Evolutionary conservation across 257 asterid species (phyloP).

Genomic region (Ilex aquifolium): DNA sequence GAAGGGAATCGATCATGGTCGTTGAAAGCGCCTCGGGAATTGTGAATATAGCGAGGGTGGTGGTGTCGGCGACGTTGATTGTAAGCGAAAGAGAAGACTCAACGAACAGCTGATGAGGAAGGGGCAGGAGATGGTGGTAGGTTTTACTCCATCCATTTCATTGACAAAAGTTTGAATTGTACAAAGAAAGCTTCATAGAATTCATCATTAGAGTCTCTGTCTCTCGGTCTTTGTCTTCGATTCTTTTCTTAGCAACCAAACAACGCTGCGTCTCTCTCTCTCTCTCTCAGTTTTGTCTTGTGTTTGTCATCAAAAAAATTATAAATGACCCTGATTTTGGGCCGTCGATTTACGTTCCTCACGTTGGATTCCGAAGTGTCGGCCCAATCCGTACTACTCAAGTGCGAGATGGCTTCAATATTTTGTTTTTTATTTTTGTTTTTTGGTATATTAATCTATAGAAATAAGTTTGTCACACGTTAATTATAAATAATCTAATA

Average conservation of each 20-base stretch:
- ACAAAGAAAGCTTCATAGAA: neutral
- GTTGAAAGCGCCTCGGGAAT: slow-evolving; percentile 17
- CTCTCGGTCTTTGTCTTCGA: slow-evolving; percentile 1
- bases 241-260: slow-evolving; percentile 10
- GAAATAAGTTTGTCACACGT: too few species aligned
- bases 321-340: too few species aligned
- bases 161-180: slow-evolving; percentile 16
- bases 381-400: too few species aligned
- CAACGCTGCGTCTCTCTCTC: neutral
- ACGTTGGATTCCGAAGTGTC: too few species aligned
- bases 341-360: too few species aligned
- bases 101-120: neutral
- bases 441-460: too few species aligned
- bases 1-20: slow-evolving; percentile 47
- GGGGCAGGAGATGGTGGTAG: slow-evolving; percentile 1
- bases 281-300: neutral
- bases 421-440: too few species aligned
- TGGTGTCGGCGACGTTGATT: slow-evolving; percentile 33
- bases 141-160: slow-evolving; percentile 32
- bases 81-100: slow-evolving; percentile 15
- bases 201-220: neutral
- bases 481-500: too few species aligned
- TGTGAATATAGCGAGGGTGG: slow-evolving; percentile 11
- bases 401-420: too few species aligned
- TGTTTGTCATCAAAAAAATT: too few species aligned